phyloP scores from a whole-genome alignment of 2,329 filamentous ascomycete genomes.

The Sclerotinia subarctica region DNA sequence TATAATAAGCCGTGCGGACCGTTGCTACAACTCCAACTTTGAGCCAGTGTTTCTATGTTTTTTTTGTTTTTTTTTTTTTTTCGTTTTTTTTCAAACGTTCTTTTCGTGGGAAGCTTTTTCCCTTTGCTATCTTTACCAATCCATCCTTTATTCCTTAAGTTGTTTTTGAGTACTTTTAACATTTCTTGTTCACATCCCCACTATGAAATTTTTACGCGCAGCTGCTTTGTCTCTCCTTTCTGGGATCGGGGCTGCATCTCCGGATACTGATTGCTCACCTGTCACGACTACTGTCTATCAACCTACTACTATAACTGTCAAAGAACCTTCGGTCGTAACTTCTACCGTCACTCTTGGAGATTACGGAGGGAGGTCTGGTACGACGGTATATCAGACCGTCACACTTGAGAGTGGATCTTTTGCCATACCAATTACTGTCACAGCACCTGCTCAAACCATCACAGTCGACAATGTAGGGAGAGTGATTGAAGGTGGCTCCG shows the following conservation, averaged over 20 bases:
- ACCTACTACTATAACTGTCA: constrained; percentile 11
- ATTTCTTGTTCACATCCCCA: not conserved
- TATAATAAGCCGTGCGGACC: constrained; percentile 6
- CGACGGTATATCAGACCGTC: constrained; percentile 12
- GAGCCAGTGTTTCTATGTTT: not conserved
- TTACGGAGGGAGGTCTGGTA: not conserved
- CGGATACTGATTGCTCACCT: constrained; percentile 7
- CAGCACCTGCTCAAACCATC: constrained; percentile 4
- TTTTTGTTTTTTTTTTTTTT: not conserved
- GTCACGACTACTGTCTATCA: constrained; percentile 19
- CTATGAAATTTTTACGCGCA: constrained; percentile 14
- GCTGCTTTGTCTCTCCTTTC: constrained; percentile 11
- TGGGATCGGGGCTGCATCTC: constrained; percentile 7
- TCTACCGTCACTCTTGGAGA: constrained; percentile 11
- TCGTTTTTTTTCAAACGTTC: not conserved
- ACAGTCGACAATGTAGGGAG: constrained; percentile 1
- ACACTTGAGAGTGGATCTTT: not conserved
- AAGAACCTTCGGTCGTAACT: not conserved
- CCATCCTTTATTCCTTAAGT: not conserved
- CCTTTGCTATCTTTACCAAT: constrained; percentile 15
- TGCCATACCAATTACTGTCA: constrained; percentile 3
- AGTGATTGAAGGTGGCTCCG: not conserved
- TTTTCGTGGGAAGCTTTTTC: constrained; percentile 9
- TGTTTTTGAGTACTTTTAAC: not conserved
- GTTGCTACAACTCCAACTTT: not conserved